A percentile compares a stretch with the other conserved stretches of the same genome.
Conservation (phyloP, 306 rosid genomes). For the Vachellia collinsii region DNA sequence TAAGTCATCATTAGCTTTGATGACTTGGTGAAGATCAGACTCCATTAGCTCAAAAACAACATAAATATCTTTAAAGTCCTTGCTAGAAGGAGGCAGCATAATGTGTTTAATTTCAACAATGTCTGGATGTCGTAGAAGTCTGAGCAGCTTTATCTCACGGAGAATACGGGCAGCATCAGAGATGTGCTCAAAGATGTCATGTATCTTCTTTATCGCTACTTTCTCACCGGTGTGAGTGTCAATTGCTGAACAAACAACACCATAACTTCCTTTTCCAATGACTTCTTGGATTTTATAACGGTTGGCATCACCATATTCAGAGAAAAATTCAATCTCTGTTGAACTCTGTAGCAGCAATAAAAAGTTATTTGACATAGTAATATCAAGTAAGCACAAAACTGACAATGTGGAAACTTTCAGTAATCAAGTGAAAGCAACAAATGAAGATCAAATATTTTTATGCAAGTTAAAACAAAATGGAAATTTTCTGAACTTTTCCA, state of each 20-base stretch:
- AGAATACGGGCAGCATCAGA: slow-evolving; percentile 98
- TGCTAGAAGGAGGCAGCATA: slow-evolving; percentile 90
- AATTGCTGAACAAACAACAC: slow-evolving; percentile 94
- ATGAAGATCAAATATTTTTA: not conserved
- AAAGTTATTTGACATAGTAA: slow-evolving; percentile 23
- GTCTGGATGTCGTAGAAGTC: slow-evolving; percentile 94
- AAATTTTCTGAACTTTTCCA: not conserved
- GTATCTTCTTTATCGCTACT: slow-evolving; percentile 96
- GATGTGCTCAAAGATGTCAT: slow-evolving; percentile 90
- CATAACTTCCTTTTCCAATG: slow-evolving; percentile 97
- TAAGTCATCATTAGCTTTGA: slow-evolving; percentile 92
- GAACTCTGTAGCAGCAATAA: slow-evolving; percentile 58
- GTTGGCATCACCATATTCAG: slow-evolving; percentile 96
- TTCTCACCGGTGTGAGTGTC: slow-evolving; percentile 84
- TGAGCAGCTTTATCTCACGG: slow-evolving; percentile 96
- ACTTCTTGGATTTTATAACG: slow-evolving; percentile 94
- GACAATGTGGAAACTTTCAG: not conserved
- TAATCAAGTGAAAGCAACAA: slow-evolving; percentile 22
- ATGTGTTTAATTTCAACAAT: slow-evolving; percentile 96
- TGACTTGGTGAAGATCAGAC: slow-evolving; percentile 98
- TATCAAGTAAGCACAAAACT: slow-evolving; percentile 29
- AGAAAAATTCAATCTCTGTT: slow-evolving; percentile 87
- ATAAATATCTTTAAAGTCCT: slow-evolving; percentile 92
- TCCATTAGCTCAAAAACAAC: slow-evolving; percentile 99
- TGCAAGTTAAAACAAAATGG: not conserved